Conservation (phyloP, 73 alveolate species). For the Tetrahymena elliotti region DNA sequence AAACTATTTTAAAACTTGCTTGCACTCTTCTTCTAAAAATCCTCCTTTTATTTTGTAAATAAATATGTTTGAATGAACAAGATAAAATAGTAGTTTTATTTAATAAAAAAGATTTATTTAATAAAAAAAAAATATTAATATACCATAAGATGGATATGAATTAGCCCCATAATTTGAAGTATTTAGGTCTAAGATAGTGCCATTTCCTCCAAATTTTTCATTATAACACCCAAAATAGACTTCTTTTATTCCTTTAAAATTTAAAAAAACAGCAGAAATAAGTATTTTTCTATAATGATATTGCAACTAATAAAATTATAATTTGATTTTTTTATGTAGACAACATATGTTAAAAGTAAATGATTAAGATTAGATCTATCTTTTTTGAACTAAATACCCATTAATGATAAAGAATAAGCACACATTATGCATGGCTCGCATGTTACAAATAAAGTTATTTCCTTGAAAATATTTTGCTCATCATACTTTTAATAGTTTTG, state of each 20-base stretch:
- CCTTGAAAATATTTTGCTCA: background rate
- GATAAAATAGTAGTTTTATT: too few relatives aligned
- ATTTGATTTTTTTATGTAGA: background rate
- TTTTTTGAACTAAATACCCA: background rate
- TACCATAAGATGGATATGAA: conserved; percentile 40
- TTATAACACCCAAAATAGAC: conserved; percentile 78
- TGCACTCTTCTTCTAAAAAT: conserved; percentile 54
- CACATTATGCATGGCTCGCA: conserved; percentile 90
- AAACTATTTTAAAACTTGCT: conserved; percentile 54
- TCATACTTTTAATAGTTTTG: background rate
- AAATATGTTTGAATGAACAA: background rate
- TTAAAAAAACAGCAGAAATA: too few relatives aligned
- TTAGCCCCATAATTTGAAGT: conserved; percentile 40
- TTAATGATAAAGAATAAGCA: conserved; percentile 61
- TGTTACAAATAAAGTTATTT: conserved; percentile 64
- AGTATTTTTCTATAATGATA: background rate
- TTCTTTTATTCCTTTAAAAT: conserved; percentile 42
- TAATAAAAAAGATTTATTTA: too few relatives aligned
- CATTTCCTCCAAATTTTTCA: conserved; percentile 93
- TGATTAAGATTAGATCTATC: too few relatives aligned
- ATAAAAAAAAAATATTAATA: too few relatives aligned
- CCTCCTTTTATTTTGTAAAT: background rate
- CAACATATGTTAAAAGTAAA: too few relatives aligned
- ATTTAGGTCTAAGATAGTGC: conserved; percentile 62
- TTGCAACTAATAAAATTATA: too few relatives aligned